Evolutionary conservation across 768 basidiomycete species (phyloP), one percentile per base, ranked within the genome.

Genomic region (Suillus clintonianus): DNA sequence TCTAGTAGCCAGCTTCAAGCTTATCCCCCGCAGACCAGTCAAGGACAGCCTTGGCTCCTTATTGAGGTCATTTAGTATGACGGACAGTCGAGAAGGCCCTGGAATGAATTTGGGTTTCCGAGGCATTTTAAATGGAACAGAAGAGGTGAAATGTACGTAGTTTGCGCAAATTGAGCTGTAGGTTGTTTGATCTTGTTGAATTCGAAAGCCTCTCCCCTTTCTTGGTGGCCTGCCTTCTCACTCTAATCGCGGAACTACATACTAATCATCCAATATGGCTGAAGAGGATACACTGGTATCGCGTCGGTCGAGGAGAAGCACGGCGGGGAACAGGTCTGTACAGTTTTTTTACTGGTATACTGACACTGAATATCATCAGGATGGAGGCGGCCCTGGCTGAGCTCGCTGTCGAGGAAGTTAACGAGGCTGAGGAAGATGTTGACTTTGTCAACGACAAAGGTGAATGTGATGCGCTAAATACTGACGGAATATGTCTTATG

Each of bases 351-450:
- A 3, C 27, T 54, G 10, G 19, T 19, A 10, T 13, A 42, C 19
- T 66, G 36, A 51, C 27, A 27, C 65, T 57, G 68, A 66, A 58
- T 41, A 9, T 8, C 61, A 24, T 8, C 62, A 92, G 92, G 59
- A 91, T 93, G 90, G 87, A 89, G 72, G 84, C 87, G 8, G 92
- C 89, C 7, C 77, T 94, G 67, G 91, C 91, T 2, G 84, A 85
- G 42, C 68, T 79, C 5, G 78, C 76, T 14, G 71, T 77, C 27
- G 85, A 86, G 58, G 73, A 80, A 17, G 76, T 77, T 11, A 83
- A 85, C 48, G 89, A 92, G 37, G 73, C 77, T 3, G 92, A 91
- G 15, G 90, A 92, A 48, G 92, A 95, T 66, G 74, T 76, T 1
- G 93, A 95, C 59, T 95, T 93, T 58, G 70, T 85, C 4, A 76